Evolutionary conservation across 2,329 filamentous ascomycete species (phyloP).

Genomic region (Zymoseptoria crescenta): DNA sequence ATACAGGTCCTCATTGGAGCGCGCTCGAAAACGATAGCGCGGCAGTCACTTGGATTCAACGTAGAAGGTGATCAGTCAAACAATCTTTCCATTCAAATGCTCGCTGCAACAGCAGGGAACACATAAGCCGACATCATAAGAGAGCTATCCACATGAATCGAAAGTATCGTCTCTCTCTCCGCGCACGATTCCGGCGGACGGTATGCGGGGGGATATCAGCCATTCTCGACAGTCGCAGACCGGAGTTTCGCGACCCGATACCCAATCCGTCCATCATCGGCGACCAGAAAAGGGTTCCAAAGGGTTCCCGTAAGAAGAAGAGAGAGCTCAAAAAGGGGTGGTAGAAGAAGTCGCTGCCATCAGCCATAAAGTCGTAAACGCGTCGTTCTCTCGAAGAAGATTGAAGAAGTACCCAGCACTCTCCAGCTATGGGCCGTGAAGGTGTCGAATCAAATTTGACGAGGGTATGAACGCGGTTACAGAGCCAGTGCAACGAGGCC

Average conservation of each 20-base stretch:
- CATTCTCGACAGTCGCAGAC: not conserved
- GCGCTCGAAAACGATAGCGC: not conserved
- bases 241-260: not conserved
- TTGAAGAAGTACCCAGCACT: not conserved
- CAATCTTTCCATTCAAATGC: not conserved
- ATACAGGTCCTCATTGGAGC: too few species aligned
- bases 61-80: not conserved
- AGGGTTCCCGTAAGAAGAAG: not conserved
- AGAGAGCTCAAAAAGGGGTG: not conserved
- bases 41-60: not conserved
- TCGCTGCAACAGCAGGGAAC: not conserved
- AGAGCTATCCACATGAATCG: not conserved
- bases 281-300: not conserved
- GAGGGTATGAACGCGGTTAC: not conserved
- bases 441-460: not conserved
- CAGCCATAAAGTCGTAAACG: not conserved
- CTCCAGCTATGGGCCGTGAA: not conserved
- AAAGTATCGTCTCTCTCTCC: not conserved
- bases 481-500: slow-evolving; percentile 17
- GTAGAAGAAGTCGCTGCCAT: not conserved
- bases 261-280: not conserved
- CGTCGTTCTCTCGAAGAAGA: not conserved
- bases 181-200: not conserved
- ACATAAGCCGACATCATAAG: not conserved
- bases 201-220: not conserved